phyloP scores from a whole-genome alignment of 1,139 yeast genomes.

The Scheffersomyces insectosa region DNA sequence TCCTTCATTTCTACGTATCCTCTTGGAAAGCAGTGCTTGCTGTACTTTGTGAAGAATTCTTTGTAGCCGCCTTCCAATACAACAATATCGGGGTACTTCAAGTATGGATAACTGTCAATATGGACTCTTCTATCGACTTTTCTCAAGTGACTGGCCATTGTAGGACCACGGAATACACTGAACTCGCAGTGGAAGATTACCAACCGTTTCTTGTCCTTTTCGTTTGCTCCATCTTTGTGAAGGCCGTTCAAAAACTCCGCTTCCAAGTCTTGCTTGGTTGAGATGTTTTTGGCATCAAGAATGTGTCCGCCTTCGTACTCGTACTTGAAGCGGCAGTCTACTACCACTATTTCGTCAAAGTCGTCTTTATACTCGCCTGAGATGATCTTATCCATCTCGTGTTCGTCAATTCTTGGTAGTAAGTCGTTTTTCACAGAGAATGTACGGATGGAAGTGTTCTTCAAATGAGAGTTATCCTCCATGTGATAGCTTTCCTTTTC shows the following conservation, averaged over 20 bases:
- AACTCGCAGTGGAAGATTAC: conserved; percentile 93
- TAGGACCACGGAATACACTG: conserved; percentile 88
- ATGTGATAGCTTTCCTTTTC: conserved; percentile 32
- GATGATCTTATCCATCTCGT: conserved; percentile 63
- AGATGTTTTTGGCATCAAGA: conserved; percentile 74
- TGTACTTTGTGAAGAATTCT: conserved; percentile 60
- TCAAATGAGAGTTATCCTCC: conserved; percentile 41
- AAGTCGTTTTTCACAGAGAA: conserved; percentile 58
- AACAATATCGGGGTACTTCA: conserved; percentile 85
- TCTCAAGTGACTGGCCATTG: conserved; percentile 84
- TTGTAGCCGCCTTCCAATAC: conserved; percentile 92
- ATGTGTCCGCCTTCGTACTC: conserved; percentile 95
- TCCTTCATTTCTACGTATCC: conserved; percentile 89
- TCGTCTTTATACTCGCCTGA: conserved; percentile 53
- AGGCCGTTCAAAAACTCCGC: conserved; percentile 34
- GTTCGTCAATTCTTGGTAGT: conserved; percentile 71
- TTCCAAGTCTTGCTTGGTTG: conserved; percentile 69
- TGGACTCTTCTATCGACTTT: conserved; percentile 78
- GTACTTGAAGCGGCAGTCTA: conserved; percentile 92
- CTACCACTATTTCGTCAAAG: conserved; percentile 61
- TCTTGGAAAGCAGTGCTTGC: conserved; percentile 65
- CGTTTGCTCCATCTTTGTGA: conserved; percentile 7
- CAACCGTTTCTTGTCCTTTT: conserved; percentile 36
- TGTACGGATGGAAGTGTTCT: conserved; percentile 44
- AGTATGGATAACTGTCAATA: conserved; percentile 71